A percentile compares a stretch with the other conserved stretches of the same genome.
Evolutionary conservation across 1,284 basidiomycete species (phyloP).

Genomic region (Pascua sp.): DNA sequence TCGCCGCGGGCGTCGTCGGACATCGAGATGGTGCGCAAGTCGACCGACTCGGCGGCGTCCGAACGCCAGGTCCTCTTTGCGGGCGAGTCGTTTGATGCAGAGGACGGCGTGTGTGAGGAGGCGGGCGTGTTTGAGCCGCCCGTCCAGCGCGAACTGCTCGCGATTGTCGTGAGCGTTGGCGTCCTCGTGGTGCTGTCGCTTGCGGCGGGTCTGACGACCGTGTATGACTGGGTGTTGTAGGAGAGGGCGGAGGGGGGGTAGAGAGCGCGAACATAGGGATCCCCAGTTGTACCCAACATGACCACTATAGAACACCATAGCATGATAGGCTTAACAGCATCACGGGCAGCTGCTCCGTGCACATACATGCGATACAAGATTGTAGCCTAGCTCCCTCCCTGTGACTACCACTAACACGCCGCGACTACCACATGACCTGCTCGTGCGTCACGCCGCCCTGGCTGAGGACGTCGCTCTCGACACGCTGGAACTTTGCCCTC

Average conservation of each 20-base stretch:
- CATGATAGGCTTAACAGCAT: too few species aligned
- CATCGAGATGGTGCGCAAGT: too few species aligned
- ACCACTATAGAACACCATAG: too few species aligned
- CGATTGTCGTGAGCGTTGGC: constrained; percentile 23
- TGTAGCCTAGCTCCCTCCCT: too few species aligned
- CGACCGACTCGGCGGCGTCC: too few species aligned
- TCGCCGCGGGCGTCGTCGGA: too few species aligned
- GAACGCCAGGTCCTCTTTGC: background rate
- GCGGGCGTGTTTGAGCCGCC: constrained; percentile 31
- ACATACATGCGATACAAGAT: too few species aligned
- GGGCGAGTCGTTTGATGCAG: constrained; percentile 1
- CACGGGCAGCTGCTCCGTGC: too few species aligned
- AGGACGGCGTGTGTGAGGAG: constrained; percentile 8
- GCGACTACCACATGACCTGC: constrained; percentile 73
- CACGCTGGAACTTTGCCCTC: constrained; percentile 77
- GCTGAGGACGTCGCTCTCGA: constrained; percentile 79
- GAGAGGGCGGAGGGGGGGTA: too few species aligned
- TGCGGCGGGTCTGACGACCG: constrained; percentile 38
- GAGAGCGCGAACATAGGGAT: too few species aligned
- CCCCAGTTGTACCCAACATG: too few species aligned
- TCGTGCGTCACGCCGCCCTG: constrained; percentile 50
- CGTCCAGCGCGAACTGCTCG: constrained; percentile 27
- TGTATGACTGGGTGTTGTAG: constrained; percentile 44
- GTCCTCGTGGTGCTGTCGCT: constrained; percentile 29
- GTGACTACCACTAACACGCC: background rate